A percentile compares a stretch with the other conserved stretches of the same genome.
Evolutionary conservation across 495 filamentous ascomycete species (phyloP).

Genomic region (Aspergillus panamensis): DNA sequence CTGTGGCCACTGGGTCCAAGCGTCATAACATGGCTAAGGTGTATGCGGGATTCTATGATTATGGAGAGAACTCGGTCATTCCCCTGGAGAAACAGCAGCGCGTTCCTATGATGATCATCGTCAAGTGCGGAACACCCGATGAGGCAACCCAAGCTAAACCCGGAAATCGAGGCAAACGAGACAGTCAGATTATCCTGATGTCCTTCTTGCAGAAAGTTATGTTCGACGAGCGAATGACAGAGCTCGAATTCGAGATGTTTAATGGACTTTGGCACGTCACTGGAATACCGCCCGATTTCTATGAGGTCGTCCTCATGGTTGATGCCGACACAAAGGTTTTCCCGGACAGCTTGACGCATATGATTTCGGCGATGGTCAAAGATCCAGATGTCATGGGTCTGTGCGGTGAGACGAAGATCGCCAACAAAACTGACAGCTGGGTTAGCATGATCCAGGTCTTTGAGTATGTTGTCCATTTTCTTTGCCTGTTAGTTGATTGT

Average conservation of each 20-base stretch:
- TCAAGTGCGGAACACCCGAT: conserved; percentile 92
- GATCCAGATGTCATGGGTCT: conserved; percentile 99
- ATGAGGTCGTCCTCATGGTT: conserved; percentile 96
- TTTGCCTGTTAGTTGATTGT: neutral
- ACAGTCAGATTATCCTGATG: conserved; percentile 99
- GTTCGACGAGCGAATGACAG: conserved; percentile 99
- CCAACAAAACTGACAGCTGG: conserved; percentile 93
- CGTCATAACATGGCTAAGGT: conserved; percentile 99
- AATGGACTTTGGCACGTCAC: conserved; percentile 98
- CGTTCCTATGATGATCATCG: conserved; percentile 97
- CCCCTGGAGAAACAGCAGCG: conserved; percentile 88
- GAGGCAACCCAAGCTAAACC: conserved; percentile 79
- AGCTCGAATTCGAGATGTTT: conserved; percentile 99
- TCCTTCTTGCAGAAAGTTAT: conserved; percentile 99
- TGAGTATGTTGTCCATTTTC: conserved; percentile 51
- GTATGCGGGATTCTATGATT: conserved; percentile 97
- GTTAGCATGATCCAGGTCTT: conserved; percentile 99
- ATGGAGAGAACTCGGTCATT: conserved; percentile 75
- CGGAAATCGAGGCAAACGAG: conserved; percentile 95
- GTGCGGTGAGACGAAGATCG: conserved; percentile 99
- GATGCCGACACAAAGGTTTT: conserved; percentile 99
- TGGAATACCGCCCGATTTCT: conserved; percentile 95
- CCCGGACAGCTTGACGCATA: conserved; percentile 96
- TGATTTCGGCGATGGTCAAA: conserved; percentile 98
- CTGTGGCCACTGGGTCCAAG: conserved; percentile 93